Evolutionary conservation across 495 filamentous ascomycete genomes (phyloP).

Genomic region (Xylaria acuta): DNA sequence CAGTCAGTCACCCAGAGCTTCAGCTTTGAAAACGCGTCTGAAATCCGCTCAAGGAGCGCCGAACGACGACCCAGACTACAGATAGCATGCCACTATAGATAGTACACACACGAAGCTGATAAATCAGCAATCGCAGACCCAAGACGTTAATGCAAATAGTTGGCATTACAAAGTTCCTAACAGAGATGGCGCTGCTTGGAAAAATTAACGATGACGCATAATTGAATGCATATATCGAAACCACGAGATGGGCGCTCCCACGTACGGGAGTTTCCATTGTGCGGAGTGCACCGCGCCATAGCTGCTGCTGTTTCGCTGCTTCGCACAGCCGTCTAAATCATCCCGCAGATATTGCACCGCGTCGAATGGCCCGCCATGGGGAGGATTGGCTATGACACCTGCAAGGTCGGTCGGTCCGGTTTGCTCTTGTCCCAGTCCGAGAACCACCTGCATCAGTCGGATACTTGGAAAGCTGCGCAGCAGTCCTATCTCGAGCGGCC

Average conservation of each 20-base stretch:
- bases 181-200: background rate
- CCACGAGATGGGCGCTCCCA: background rate
- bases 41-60: no score
- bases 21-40: background rate
- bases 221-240: slow-evolving; percentile 1
- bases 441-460: background rate
- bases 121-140: background rate
- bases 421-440: no score
- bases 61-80: no score
- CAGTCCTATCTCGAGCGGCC: background rate
- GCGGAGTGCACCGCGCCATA: background rate
- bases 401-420: no score
- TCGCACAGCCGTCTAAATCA: background rate
- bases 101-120: background rate
- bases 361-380: no score
- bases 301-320: background rate
- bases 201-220: background rate
- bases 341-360: background rate
- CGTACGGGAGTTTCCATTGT: background rate
- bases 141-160: background rate
- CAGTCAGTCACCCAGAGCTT: background rate
- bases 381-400: no score
- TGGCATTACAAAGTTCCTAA: background rate
- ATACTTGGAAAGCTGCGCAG: background rate
- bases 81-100: background rate